phyloP scores from a whole-genome alignment of 495 filamentous ascomycete species.

The Beverwykella pulmonaria region DNA sequence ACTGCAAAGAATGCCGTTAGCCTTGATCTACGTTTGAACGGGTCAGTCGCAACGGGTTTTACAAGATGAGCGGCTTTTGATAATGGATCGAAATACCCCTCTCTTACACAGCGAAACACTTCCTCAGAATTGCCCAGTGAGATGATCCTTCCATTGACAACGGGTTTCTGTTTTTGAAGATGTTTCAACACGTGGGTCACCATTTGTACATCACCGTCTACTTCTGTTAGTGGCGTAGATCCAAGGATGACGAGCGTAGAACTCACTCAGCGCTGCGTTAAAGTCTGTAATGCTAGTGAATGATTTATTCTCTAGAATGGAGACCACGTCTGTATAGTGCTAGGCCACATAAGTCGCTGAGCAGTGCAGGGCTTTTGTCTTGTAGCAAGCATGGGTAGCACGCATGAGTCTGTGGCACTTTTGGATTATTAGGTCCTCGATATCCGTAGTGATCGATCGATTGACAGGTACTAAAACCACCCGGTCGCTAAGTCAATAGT shows the following conservation, averaged over 20 bases:
- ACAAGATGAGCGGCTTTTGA: slow-evolving; percentile 49
- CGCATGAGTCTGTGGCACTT: slow-evolving; percentile 48
- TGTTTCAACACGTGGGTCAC: slow-evolving; percentile 38
- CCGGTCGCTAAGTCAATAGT: no score
- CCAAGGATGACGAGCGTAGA: neutral
- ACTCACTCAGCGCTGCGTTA: slow-evolving; percentile 34
- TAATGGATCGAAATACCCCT: slow-evolving; percentile 47
- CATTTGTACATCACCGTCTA: slow-evolving; percentile 45
- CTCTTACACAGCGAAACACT: slow-evolving; percentile 30
- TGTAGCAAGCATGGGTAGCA: slow-evolving; percentile 56
- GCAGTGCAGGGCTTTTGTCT: slow-evolving; percentile 41
- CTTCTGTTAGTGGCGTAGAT: slow-evolving; percentile 1
- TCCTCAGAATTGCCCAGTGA: slow-evolving; percentile 34
- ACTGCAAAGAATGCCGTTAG: slow-evolving; percentile 1
- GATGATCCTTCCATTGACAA: slow-evolving; percentile 43
- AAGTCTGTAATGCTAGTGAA: slow-evolving; percentile 34
- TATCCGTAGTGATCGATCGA: no score
- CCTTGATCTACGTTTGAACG: neutral
- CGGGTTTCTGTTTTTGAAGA: slow-evolving; percentile 41
- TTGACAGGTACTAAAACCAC: no score
- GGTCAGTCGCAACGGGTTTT: slow-evolving; percentile 9
- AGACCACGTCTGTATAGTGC: slow-evolving; percentile 44
- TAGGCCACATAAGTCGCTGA: slow-evolving; percentile 46
- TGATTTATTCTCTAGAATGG: slow-evolving; percentile 31
- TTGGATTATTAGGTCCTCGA: slow-evolving; percentile 37